These are phyloP conservation scores for Penicillium atrosanguineum DNA, from an alignment of 495 filamentous ascomycete species.

Conservation along the genomic window DNA sequence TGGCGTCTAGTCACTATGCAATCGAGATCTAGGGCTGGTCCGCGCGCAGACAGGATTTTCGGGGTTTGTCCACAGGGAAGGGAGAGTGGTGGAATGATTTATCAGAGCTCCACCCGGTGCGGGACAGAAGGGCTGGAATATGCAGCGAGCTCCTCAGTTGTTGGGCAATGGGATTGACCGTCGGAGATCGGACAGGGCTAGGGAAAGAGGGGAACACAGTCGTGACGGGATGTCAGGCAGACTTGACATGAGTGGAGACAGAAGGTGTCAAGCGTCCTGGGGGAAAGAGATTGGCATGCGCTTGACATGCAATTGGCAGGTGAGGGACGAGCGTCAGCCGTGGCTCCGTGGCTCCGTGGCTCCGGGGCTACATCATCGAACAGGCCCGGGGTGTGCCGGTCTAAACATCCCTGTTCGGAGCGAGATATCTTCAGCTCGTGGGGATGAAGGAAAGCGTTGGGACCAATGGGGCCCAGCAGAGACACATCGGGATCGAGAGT, in stretches of 20 bases:
- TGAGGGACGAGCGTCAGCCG: neutral
- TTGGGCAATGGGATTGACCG: neutral
- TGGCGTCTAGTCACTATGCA: conserved; percentile 17
- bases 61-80: conserved; percentile 3
- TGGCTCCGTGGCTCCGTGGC: neutral
- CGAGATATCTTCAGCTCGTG: neutral
- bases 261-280: neutral
- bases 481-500: neutral
- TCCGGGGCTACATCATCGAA: neutral
- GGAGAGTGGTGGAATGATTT: neutral
- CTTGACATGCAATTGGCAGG: neutral
- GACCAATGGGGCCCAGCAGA: neutral
- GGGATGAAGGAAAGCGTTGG: neutral
- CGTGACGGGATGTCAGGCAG: conserved; percentile 5
- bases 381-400: neutral
- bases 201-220: neutral
- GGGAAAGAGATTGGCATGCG: neutral
- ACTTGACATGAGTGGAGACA: conserved; percentile 12
- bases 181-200: neutral
- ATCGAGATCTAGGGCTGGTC: conserved; percentile 3
- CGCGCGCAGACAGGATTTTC: neutral
- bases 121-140: neutral
- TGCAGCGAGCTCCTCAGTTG: neutral
- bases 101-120: neutral
- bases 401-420: neutral